Percentiles rank a stretch among this genome's conserved stretches.
These are phyloP conservation scores for Ophiostoma sp. DNA, from an alignment of 2,329 filamentous ascomycete species.

Conservation along the genomic window DNA sequence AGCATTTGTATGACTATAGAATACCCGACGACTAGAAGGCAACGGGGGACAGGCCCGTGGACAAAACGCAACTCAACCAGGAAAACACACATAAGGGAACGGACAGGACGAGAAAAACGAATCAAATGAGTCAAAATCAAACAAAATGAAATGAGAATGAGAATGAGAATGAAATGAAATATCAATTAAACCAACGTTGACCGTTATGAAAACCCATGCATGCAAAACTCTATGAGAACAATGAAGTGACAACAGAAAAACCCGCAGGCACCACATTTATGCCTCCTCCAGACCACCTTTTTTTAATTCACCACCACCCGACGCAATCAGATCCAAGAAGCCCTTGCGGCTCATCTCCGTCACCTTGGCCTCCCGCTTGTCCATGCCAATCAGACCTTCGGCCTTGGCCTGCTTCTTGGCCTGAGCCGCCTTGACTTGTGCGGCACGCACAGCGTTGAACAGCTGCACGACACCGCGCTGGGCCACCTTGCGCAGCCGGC, in stretches of 20 bases:
- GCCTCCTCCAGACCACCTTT: constrained; percentile 61
- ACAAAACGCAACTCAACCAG: constrained; percentile 22
- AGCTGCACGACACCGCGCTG: constrained; percentile 93
- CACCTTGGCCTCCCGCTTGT: constrained; percentile 79
- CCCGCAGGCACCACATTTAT: constrained; percentile 32
- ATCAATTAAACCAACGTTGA: not conserved
- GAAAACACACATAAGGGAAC: not conserved
- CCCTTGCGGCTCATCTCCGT: constrained; percentile 97
- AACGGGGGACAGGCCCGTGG: constrained; percentile 11
- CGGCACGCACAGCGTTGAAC: constrained; percentile 91
- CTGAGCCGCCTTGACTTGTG: constrained; percentile 84
- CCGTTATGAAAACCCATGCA: not conserved
- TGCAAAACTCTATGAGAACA: not conserved
- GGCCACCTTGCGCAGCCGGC: constrained; percentile 78
- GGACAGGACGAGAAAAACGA: not conserved
- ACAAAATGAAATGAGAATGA: not conserved
- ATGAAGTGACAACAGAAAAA: not conserved
- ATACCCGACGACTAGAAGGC: constrained; percentile 15
- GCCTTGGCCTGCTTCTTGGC: constrained; percentile 69
- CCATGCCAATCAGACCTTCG: constrained; percentile 75
- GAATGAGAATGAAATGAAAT: not conserved
- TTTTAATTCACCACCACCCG: constrained; percentile 60
- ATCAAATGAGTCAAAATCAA: not conserved
- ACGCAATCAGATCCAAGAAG: constrained; percentile 85
- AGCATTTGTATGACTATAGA: constrained; percentile 16